phyloP scores from a whole-genome alignment of 768 basidiomycete genomes.

The Psilocybe azurescens region DNA sequence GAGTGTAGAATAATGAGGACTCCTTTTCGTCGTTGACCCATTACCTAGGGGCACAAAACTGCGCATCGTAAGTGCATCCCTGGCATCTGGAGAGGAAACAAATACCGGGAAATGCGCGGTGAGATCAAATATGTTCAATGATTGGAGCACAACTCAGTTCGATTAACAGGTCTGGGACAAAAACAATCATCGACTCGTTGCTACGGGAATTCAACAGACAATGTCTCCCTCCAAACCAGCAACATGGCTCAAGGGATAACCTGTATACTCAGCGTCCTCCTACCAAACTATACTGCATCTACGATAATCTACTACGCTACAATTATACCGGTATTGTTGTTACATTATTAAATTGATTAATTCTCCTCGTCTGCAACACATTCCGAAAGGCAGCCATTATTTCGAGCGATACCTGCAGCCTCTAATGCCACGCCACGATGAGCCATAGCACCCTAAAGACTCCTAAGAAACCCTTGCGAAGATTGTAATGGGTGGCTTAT shows the following conservation, averaged over 20 bases:
- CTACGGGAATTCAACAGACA: constrained; percentile 46
- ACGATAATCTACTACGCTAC: neutral
- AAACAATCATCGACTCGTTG: constrained; percentile 42
- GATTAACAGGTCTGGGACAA: constrained; percentile 46
- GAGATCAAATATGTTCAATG: constrained; percentile 4
- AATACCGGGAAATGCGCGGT: constrained; percentile 48
- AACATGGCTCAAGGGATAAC: constrained; percentile 7
- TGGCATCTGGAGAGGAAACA: constrained; percentile 32
- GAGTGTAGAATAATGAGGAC: constrained; percentile 11
- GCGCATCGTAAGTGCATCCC: constrained; percentile 44
- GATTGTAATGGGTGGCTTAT: too few relatives aligned
- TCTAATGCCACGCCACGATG: too few relatives aligned
- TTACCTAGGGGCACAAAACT: constrained; percentile 46
- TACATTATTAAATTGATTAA: neutral
- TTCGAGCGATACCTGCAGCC: too few relatives aligned
- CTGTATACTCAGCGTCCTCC: neutral
- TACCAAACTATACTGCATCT: neutral
- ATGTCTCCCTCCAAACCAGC: constrained; percentile 36
- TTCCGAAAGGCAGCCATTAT: too few relatives aligned
- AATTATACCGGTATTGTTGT: neutral
- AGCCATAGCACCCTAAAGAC: too few relatives aligned
- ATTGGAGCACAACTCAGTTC: neutral
- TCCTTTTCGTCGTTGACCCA: neutral
- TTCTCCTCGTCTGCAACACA: too few relatives aligned
- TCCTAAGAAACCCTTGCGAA: too few relatives aligned